Base-by-base conservation (phyloP, 495 filamentous ascomycete genomes). In the Penicillium silybi region DNA sequence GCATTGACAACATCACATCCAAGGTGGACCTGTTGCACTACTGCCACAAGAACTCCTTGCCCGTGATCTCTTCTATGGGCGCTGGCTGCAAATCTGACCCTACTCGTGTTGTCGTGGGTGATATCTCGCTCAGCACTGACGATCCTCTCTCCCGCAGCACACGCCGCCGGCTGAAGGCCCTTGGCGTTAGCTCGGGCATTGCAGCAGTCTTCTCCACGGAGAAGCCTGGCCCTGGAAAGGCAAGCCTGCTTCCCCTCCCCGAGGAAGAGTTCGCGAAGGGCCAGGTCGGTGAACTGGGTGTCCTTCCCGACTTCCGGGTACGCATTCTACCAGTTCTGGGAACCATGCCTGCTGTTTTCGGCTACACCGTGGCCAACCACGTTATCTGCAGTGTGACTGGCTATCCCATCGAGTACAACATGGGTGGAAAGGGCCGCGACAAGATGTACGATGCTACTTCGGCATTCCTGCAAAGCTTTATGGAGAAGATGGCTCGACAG, bases 31-130 rank as follows among this genome's bases (percentile, higher is more conserved):
- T 99, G 47, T 75, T 99, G 46, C 82, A 88, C 66, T 96, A 95
- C 67, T 99, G 93, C 68, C 75, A 89, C 53, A 74, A 84, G 48
- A 79, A 88, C 53, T 75, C 75, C 0, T 72, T 97, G 17, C 85
- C 80, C 0, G 88, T 98, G 5, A 88, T 99, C 50, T 91, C 89
- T 9, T 90, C 90, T 6, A 99, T 97, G 93, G 93, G 93, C 1
- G 93, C 93, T 1, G 93, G 92, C 1, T 97, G 92, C 68, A 99
- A 99, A 74, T 92, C 89, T 11, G 93, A 99, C 62, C 95, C 95
- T 2, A 96, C 92, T 1, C 79, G 85, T n/a, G 80, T 98, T 46
- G 85, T 87, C 59, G 86, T 97, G 18, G 90, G 90, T 17, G 93
- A 99, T 61, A 97, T 99, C 54, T 91, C 88, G 3, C 78, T 83